These are phyloP conservation scores for Pelargonium fulgidum DNA, from an alignment of 441 rosid species.

Conservation along the genomic window DNA sequence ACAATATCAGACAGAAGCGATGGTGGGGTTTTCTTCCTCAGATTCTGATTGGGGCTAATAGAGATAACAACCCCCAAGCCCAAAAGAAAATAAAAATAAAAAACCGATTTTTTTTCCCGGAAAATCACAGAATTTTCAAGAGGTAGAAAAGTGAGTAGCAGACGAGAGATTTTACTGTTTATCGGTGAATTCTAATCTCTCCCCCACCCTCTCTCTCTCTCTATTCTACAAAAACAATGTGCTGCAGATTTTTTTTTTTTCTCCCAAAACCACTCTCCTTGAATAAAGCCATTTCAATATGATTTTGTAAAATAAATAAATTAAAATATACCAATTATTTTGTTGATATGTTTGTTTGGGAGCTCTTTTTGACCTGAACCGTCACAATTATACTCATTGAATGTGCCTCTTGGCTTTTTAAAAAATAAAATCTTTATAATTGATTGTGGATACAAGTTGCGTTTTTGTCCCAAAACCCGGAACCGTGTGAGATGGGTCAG, in stretches of 20 bases:
- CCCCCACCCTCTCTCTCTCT: neutral
- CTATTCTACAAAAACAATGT: neutral
- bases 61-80: neutral
- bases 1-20: neutral
- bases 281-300: neutral
- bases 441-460: too few relatives aligned
- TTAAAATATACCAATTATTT: too few relatives aligned
- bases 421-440: too few relatives aligned
- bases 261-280: slow-evolving; percentile 4
- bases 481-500: too few relatives aligned
- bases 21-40: slow-evolving; percentile 4
- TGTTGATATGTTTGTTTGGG: too few relatives aligned
- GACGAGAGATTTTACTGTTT: neutral
- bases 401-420: too few relatives aligned
- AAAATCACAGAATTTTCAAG: neutral
- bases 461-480: too few relatives aligned
- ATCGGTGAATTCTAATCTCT: neutral
- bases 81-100: neutral
- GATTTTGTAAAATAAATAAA: too few relatives aligned
- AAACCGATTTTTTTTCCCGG: neutral
- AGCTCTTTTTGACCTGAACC: too few relatives aligned
- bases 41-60: neutral
- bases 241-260: neutral
- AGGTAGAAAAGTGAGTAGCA: neutral
- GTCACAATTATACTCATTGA: too few relatives aligned